Conservation (phyloP, 495 filamentous ascomycete genomes). For the Physcia stellaris region DNA sequence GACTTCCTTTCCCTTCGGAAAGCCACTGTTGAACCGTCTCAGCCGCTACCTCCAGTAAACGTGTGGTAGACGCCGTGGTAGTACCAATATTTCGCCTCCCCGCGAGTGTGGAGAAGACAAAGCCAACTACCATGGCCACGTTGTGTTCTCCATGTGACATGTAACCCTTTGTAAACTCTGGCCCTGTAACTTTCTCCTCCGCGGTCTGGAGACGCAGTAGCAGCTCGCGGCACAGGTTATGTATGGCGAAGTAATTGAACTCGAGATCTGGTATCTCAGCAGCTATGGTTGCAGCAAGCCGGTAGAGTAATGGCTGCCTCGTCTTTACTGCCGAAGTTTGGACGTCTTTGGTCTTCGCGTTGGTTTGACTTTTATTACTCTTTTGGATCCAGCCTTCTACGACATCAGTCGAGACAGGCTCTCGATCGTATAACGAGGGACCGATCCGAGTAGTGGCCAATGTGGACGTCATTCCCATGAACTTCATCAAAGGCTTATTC, state of each 20-base stretch:
- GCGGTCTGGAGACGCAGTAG: constrained; percentile 1
- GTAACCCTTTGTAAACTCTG: neutral
- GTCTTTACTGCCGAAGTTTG: neutral
- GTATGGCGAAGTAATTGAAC: constrained; percentile 1
- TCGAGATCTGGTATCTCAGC: neutral
- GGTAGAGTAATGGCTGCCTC: neutral
- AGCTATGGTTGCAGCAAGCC: neutral
- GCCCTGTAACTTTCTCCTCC: neutral
- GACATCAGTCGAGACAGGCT: neutral
- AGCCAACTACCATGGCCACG: constrained; percentile 1
- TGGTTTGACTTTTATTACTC: neutral
- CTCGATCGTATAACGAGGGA: neutral
- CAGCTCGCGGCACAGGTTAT: neutral
- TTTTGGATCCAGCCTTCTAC: neutral
- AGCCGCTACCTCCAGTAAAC: constrained; percentile 1
- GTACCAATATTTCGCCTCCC: neutral
- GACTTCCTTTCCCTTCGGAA: neutral
- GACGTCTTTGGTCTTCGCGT: neutral
- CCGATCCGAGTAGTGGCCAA: constrained; percentile 1
- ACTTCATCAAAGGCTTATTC: constrained; percentile 1
- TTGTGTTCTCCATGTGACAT: constrained; percentile 2
- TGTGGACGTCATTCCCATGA: neutral
- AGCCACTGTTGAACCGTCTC: neutral
- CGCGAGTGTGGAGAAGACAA: constrained; percentile 1
- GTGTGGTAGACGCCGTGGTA: neutral